These are phyloP conservation scores for Papiliotrema laurentii DNA, from an alignment of 1,284 basidiomycete genomes.

Conservation along the genomic window DNA sequence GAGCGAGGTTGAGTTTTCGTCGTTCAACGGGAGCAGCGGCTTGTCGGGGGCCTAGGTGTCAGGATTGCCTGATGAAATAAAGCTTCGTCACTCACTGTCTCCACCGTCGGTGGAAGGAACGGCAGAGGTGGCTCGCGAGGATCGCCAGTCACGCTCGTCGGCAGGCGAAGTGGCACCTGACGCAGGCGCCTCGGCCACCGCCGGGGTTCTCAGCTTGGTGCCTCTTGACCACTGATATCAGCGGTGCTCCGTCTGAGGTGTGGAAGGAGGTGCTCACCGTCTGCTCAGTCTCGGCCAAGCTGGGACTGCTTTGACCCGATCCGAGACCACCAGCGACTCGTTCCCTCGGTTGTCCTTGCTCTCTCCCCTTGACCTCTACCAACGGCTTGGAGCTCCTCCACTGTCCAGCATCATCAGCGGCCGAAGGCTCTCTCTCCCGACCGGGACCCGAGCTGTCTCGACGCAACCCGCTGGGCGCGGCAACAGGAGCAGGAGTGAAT, in stretches of 20 bases:
- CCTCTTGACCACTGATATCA: conserved; percentile 45
- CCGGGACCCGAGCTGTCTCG: conserved; percentile 35
- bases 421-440: conserved; percentile 10
- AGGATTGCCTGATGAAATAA: background rate
- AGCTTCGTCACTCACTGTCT: conserved; percentile 19
- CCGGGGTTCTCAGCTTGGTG: conserved; percentile 38
- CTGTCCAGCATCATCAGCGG: conserved; percentile 52
- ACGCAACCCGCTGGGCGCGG: conserved; percentile 17
- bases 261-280: conserved; percentile 34
- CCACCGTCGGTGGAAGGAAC: conserved; percentile 19
- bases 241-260: background rate
- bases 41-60: conserved; percentile 51
- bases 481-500: conserved; percentile 44
- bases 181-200: conserved; percentile 14
- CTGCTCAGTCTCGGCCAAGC: conserved; percentile 70
- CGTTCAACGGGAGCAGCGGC: conserved; percentile 74
- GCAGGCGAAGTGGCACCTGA: conserved; percentile 18
- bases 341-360: conserved; percentile 13
- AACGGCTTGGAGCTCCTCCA: conserved; percentile 50
- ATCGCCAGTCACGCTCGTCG: conserved; percentile 41
- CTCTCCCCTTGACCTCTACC: conserved; percentile 18
- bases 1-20: conserved; percentile 74
- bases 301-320: conserved; percentile 23
- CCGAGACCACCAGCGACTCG: no score
- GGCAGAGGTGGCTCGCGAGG: conserved; percentile 21